A percentile compares a stretch with the other conserved stretches of the same genome.
These are phyloP conservation scores for Kuraishia molischiana DNA, from an alignment of 805 yeast genomes.

Conservation along the genomic window DNA sequence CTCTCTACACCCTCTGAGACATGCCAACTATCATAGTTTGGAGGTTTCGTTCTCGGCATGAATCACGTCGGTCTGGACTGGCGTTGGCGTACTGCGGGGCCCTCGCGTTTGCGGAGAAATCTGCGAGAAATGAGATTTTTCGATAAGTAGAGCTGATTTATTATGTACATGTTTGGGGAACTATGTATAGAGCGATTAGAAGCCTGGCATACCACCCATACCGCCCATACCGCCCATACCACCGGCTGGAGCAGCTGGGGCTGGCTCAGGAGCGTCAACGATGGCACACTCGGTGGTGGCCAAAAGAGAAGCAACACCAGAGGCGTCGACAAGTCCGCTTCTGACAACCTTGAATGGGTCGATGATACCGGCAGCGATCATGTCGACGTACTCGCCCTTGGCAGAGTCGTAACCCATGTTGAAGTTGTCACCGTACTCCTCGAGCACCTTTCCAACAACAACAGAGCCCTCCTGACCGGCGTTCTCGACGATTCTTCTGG, in stretches of 20 bases:
- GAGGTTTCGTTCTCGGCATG: too few relatives aligned
- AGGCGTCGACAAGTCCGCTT: constrained; percentile 90
- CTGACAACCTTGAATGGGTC: constrained; percentile 98
- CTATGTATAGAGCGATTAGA: too few relatives aligned
- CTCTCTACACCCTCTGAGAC: too few relatives aligned
- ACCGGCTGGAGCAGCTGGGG: constrained; percentile 46
- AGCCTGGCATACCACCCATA: constrained; percentile 10
- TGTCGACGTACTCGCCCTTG: constrained; percentile 88
- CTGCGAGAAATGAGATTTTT: too few relatives aligned
- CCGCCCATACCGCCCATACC: constrained; percentile 58
- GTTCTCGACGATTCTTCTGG: constrained; percentile 88
- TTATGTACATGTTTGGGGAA: too few relatives aligned
- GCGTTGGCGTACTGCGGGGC: too few relatives aligned
- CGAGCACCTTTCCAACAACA: constrained; percentile 80
- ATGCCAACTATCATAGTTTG: too few relatives aligned
- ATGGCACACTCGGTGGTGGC: constrained; percentile 99
- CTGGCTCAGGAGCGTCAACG: constrained; percentile 87
- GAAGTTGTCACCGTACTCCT: constrained; percentile 57
- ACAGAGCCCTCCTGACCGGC: constrained; percentile 98
- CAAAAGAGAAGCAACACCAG: constrained; percentile 93
- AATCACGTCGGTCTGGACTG: too few relatives aligned
- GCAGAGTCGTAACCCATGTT: constrained; percentile 87
- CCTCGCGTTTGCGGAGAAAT: too few relatives aligned
- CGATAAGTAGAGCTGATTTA: too few relatives aligned
- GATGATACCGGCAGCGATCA: constrained; percentile 94